Conservation (phyloP, 106 monocot genomes). For the Iris macrosiphon region DNA sequence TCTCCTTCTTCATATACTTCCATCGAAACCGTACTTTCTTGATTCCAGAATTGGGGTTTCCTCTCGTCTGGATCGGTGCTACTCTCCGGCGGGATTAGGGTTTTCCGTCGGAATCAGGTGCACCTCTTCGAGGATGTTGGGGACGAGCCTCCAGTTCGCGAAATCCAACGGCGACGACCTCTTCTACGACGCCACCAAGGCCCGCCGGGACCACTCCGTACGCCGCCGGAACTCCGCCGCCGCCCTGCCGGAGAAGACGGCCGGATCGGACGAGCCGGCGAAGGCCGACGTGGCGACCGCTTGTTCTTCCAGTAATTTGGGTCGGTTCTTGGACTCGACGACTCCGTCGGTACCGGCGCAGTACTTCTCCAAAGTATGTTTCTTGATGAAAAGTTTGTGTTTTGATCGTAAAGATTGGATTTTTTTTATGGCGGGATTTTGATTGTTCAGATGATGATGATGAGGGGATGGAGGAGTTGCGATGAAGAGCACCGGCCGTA, state of each 20-base stretch:
- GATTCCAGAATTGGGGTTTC: background rate
- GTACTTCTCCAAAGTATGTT: slow-evolving; percentile 41
- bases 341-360: slow-evolving; percentile 43
- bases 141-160: slow-evolving; percentile 31
- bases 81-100: background rate
- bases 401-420: background rate
- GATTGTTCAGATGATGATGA: slow-evolving; percentile 26
- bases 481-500: slow-evolving; percentile 32
- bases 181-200: slow-evolving; percentile 35
- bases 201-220: slow-evolving; percentile 10
- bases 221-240: slow-evolving; percentile 4
- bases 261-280: slow-evolving; percentile 10
- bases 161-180: slow-evolving; percentile 38
- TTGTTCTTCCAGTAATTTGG: slow-evolving; percentile 26
- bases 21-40: background rate
- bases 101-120: background rate
- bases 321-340: slow-evolving; percentile 53
- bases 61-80: background rate
- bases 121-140: slow-evolving; percentile 27
- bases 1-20: background rate
- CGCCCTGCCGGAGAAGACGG: background rate
- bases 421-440: background rate
- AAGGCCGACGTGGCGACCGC: background rate
- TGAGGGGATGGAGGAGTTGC: slow-evolving; percentile 36
- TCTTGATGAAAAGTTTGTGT: background rate